Conservation (phyloP, 148 eudicot genomes). For the Fagopyrum esculentum region DNA sequence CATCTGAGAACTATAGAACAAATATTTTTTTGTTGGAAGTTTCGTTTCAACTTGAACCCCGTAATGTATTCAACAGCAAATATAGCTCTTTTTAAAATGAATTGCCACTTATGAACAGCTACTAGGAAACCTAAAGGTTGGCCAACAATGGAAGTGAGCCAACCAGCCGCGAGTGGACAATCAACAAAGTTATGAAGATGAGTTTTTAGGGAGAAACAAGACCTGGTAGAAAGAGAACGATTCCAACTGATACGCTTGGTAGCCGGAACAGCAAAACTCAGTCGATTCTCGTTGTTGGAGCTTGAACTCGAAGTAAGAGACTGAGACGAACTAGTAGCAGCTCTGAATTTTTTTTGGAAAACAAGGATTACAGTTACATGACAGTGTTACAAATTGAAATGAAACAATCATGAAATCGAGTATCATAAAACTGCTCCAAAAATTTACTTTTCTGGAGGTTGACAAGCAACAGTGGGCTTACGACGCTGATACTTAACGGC, state of each 20-base stretch:
- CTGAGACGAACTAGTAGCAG: constrained; percentile 24
- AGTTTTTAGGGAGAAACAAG: constrained; percentile 2
- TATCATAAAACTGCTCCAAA: not conserved
- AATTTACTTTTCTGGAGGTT: constrained; percentile 14
- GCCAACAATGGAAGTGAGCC: not conserved
- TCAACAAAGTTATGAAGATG: not conserved
- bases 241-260: constrained; percentile 68
- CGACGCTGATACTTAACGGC: constrained; percentile 36
- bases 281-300: constrained; percentile 28
- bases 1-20: not conserved
- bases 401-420: not conserved
- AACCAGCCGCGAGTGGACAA: not conserved
- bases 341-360: not conserved
- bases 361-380: not conserved
- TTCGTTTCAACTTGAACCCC: not conserved
- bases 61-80: not conserved
- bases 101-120: not conserved
- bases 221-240: constrained; percentile 92
- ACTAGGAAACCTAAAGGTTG: not conserved
- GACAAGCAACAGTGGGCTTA: constrained; percentile 8
- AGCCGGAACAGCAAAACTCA: constrained; percentile 42
- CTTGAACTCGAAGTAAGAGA: constrained; percentile 24
- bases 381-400: not conserved
- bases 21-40: not conserved
- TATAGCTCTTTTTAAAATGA: not conserved